These are phyloP conservation scores for Cladosporium sp. DNA, from an alignment of 2,329 filamentous ascomycete genomes.

Conservation along the genomic window DNA sequence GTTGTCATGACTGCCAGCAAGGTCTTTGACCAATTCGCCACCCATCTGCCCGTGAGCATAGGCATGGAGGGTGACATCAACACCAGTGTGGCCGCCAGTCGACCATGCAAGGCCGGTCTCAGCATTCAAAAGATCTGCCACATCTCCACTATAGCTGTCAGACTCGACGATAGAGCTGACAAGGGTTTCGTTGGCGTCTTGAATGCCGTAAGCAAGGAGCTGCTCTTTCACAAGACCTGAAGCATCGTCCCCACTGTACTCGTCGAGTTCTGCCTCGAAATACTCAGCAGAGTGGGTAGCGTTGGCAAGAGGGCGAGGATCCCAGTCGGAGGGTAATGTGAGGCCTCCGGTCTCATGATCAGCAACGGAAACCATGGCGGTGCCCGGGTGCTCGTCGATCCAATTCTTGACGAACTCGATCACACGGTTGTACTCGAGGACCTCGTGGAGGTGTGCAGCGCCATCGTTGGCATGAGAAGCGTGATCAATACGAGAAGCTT, in stretches of 20 bases:
- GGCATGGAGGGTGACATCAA: conserved; percentile 36
- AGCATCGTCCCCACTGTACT: conserved; percentile 29
- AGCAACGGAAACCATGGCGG: conserved; percentile 37
- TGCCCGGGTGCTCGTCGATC: conserved; percentile 39
- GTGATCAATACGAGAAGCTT: conserved; percentile 38
- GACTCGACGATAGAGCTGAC: conserved; percentile 21
- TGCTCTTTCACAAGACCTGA: conserved; percentile 20
- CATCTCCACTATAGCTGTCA: conserved; percentile 24
- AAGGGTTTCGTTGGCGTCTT: conserved; percentile 28
- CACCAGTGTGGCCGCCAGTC: conserved; percentile 35
- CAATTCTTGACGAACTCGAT: conserved; percentile 36
- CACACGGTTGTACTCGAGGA: conserved; percentile 39
- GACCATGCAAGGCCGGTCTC: conserved; percentile 34
- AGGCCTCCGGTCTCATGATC: conserved; percentile 41
- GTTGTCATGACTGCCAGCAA: conserved; percentile 31
- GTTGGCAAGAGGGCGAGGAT: conserved; percentile 31
- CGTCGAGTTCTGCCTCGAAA: conserved; percentile 30
- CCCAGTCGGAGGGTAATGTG: conserved; percentile 34
- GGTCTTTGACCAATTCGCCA: conserved; percentile 20
- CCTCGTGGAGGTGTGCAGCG: conserved; percentile 33
- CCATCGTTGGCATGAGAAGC: conserved; percentile 29
- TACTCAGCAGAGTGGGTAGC: conserved; percentile 32
- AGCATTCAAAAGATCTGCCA: conserved; percentile 29
- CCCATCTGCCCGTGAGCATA: conserved; percentile 27
- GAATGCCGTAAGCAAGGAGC: conserved; percentile 29